Base-by-base conservation (phyloP, 306 rosid species). In the Hippophae rhamnoides region DNA sequence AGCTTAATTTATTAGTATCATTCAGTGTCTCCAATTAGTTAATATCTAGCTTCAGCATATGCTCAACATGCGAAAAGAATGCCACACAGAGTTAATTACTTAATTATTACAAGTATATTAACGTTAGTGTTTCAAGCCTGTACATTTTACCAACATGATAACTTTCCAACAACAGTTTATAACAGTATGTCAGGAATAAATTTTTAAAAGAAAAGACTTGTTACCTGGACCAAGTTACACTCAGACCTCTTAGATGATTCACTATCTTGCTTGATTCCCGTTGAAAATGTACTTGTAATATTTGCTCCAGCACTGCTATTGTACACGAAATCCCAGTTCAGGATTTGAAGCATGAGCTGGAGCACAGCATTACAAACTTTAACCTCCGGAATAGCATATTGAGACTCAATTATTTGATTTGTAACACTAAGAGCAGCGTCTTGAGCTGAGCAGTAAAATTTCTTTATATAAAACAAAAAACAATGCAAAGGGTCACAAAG, bases 311-410 rank as follows among this genome's bases (percentile, higher is more conserved):
- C 79, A 63, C 64, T 69, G 58, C 60, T 69, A 67, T 67, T 74
- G 72, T 50, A 69, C 53, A 56, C 60, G 72, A 92, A 92, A 76
- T 87, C 93, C 98, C 96, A 92, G 82, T 85, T 92, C 81, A 92
- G 81, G 64, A 87, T 87, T 76, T 92, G 98, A 83, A 85, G 85
- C 98, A 92, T 92, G 74, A 87, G 82, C 57, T 79, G 82, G 71
- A 90, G 66, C 38, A 95, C 82, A 74, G 87, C 84, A 65, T 76
- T 76, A 77, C 96, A 90, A 67, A 78, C 92, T 80, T 87, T 90
- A 72, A 73, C 89, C 80, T 87, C 98, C 5, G 95, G 89, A 25
- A 87, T 74, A 26, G 54, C 87, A 66, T 84, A 79, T 58, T 79
- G 64, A 47, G 89, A 83, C 70, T 82, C 89, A 57, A 87, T n/a